Evolutionary conservation across 2,329 filamentous ascomycete species (phyloP).

Genomic region (Monilinia laxa): DNA sequence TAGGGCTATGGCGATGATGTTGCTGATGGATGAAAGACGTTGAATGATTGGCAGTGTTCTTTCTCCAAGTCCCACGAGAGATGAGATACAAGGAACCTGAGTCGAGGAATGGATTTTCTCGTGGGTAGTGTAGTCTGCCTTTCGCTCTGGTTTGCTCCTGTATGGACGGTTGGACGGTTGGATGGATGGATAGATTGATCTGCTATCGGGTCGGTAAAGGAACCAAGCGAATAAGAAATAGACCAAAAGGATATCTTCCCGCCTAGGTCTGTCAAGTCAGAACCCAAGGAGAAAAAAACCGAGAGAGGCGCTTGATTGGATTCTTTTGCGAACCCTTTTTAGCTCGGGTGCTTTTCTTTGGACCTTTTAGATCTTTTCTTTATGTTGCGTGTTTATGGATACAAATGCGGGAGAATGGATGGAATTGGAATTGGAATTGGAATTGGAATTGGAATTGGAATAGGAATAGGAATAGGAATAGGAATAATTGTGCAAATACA

Average conservation of each 20-base stretch:
- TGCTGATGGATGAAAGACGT: slow-evolving; percentile 20
- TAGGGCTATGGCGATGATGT: slow-evolving; percentile 34
- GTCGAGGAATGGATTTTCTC: not conserved
- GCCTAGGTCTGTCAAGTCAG: not conserved
- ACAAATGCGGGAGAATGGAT: not conserved
- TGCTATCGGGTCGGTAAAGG: not conserved
- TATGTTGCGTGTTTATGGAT: slow-evolving; percentile 6
- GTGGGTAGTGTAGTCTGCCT: too few relatives aligned
- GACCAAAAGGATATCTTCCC: not conserved
- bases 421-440: not conserved
- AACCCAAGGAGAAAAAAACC: too few relatives aligned
- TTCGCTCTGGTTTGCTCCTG: too few relatives aligned
- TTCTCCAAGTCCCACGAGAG: slow-evolving; percentile 9
- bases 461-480: not conserved
- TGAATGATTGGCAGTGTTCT: slow-evolving; percentile 35
- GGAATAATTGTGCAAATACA: not conserved
- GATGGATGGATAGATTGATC: not conserved
- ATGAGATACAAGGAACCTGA: slow-evolving; percentile 20
- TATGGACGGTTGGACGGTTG: too few relatives aligned
- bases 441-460: slow-evolving; percentile 1
- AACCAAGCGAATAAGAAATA: not conserved
- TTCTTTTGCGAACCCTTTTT: slow-evolving; percentile 13
- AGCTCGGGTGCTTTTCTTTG: not conserved
- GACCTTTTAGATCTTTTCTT: not conserved
- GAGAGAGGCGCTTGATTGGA: not conserved